Conservation (phyloP, 2,329 filamentous ascomycete genomes). For the Raffaelea arxii region DNA sequence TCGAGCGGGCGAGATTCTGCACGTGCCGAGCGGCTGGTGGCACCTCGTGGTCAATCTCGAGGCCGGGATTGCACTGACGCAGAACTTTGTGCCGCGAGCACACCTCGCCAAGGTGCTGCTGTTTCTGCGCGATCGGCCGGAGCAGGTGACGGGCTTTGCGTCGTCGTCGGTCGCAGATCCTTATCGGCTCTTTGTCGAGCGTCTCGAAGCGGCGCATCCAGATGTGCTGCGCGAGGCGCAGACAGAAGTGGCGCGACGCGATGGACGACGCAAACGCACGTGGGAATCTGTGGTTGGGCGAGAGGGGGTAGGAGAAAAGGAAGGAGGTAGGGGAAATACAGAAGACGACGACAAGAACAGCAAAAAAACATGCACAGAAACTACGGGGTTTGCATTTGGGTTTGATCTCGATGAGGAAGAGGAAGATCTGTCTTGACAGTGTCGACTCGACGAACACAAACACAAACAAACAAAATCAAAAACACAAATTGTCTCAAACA, state of each 20-base stretch:
- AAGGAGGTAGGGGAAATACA: slow-evolving; percentile 19
- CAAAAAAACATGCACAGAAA: no score
- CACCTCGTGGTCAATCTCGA: slow-evolving; percentile 89
- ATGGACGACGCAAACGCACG: slow-evolving; percentile 62
- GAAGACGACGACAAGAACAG: not conserved
- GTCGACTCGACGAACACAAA: no score
- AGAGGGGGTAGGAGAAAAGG: slow-evolving; percentile 14
- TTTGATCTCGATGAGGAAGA: no score
- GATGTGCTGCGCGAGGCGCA: slow-evolving; percentile 54
- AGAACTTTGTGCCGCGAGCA: slow-evolving; percentile 81
- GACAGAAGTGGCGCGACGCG: slow-evolving; percentile 51
- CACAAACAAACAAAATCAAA: no score
- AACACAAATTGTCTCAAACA: no score
- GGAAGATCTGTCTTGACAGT: no score
- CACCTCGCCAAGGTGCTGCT: slow-evolving; percentile 66
- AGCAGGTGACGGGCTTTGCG: slow-evolving; percentile 77
- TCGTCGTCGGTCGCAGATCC: slow-evolving; percentile 56
- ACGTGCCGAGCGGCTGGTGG: slow-evolving; percentile 95
- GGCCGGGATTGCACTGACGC: slow-evolving; percentile 77
- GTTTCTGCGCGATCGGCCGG: slow-evolving; percentile 72
- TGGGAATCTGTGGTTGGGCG: slow-evolving; percentile 70
- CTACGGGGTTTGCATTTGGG: no score
- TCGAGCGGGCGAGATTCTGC: slow-evolving; percentile 71
- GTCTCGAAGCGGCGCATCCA: slow-evolving; percentile 54
- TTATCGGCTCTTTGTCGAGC: slow-evolving; percentile 63